Percentiles rank a stretch among this genome's conserved stretches.
Evolutionary conservation across 2,329 filamentous ascomycete species (phyloP).

Genomic region (Exophiala lecanii-corni): DNA sequence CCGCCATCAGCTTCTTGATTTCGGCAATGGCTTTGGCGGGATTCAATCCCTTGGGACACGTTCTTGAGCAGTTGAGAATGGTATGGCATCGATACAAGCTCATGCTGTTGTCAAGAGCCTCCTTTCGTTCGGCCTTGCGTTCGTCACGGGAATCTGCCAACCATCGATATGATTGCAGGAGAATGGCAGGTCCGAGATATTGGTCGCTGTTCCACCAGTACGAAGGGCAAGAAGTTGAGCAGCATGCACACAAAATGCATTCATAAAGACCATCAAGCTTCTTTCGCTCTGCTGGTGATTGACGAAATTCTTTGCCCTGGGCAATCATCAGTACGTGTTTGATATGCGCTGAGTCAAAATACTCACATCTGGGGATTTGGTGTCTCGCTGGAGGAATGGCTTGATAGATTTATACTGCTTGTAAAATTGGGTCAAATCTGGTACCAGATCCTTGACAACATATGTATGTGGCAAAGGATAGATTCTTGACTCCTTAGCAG

Average conservation of each 20-base stretch:
- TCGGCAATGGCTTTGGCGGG: constrained; percentile 91
- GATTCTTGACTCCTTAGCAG: constrained; percentile 77
- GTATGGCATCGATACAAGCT: constrained; percentile 98
- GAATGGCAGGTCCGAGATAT: constrained; percentile 93
- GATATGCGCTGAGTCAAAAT: not conserved
- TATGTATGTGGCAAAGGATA: constrained; percentile 98
- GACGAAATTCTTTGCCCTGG: constrained; percentile 86
- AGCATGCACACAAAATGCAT: constrained; percentile 99
- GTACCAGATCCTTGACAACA: constrained; percentile 97
- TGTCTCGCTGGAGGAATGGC: constrained; percentile 92
- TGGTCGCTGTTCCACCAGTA: constrained; percentile 99
- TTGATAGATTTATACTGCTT: constrained; percentile 99
- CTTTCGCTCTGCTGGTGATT: constrained; percentile 84
- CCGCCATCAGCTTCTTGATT: constrained; percentile 95
- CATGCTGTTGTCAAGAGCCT: constrained; percentile 96
- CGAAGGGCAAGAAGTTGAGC: constrained; percentile 97
- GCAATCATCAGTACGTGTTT: constrained; percentile 18
- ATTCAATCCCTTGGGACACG: constrained; percentile 97
- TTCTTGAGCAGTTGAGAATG: constrained; percentile 96
- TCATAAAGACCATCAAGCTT: constrained; percentile 98
- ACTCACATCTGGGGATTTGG: constrained; percentile 75
- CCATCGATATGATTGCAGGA: constrained; percentile 97
- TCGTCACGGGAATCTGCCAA: constrained; percentile 92
- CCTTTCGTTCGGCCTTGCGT: constrained; percentile 80
- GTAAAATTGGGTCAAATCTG: constrained; percentile 97